Conservation (phyloP, 83 land plant species). For the Diphasiastrum complanatum region DNA sequence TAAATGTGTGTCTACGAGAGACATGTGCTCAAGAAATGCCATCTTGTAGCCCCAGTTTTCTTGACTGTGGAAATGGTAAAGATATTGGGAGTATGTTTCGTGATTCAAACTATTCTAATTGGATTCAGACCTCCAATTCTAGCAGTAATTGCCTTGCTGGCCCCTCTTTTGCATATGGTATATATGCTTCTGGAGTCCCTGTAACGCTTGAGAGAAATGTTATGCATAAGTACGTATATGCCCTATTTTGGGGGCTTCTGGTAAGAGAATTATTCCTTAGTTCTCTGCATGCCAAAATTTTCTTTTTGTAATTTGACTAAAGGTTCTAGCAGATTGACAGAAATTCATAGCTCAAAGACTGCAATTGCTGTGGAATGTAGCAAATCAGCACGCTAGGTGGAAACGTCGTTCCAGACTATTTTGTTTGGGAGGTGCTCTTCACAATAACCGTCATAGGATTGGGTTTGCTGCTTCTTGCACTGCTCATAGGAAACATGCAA, state of each 20-base stretch:
- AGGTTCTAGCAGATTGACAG: not conserved
- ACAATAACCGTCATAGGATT: not conserved
- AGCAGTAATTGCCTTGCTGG: not conserved
- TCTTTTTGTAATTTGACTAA: not conserved
- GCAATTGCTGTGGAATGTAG: too few species aligned
- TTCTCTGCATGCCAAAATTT: not conserved
- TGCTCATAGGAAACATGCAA: not conserved
- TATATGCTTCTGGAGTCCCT: not conserved
- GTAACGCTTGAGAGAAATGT: not conserved
- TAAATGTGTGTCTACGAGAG: not conserved
- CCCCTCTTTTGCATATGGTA: not conserved
- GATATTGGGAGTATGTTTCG: not conserved
- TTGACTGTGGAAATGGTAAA: not conserved
- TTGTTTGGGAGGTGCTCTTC: not conserved
- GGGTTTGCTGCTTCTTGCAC: not conserved
- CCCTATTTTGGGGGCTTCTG: not conserved
- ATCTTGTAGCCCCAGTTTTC: not conserved
- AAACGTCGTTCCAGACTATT: not conserved
- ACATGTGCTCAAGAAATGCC: not conserved
- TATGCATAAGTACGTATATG: not conserved
- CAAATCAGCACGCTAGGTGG: constrained; percentile 2
- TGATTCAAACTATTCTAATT: too few species aligned
- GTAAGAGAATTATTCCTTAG: not conserved
- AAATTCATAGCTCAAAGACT: too few species aligned
- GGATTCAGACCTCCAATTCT: not conserved